Conservation (phyloP, 768 basidiomycete species). For the Kwoniella sp. region DNA sequence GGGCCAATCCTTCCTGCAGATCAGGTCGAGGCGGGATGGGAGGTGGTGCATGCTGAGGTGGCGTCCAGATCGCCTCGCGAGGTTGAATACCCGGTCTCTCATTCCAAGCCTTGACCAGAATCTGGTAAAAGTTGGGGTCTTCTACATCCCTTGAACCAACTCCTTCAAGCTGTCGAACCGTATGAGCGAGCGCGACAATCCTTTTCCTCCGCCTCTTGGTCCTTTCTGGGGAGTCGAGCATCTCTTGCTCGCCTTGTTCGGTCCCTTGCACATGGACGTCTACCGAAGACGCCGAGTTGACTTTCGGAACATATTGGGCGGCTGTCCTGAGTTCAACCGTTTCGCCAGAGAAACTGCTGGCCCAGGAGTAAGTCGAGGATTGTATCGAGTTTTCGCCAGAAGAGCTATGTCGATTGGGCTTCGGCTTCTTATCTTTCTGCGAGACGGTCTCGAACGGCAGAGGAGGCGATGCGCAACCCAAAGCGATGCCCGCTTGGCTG, state of each 20-base stretch:
- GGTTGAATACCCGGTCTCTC: slow-evolving; percentile 25
- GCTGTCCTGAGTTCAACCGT: slow-evolving; percentile 41
- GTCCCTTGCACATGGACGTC: background rate
- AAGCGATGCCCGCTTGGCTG: slow-evolving; percentile 12
- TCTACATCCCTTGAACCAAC: slow-evolving; percentile 40
- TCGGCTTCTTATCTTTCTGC: background rate
- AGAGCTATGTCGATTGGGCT: background rate
- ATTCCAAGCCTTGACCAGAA: slow-evolving; percentile 42
- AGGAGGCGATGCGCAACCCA: slow-evolving; percentile 12
- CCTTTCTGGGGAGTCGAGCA: slow-evolving; percentile 33
- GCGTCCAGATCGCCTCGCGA: slow-evolving; percentile 19
- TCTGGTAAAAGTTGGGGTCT: slow-evolving; percentile 41
- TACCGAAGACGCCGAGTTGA: background rate
- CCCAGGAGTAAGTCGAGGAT: slow-evolving; percentile 48
- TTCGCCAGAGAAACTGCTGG: slow-evolving; percentile 45
- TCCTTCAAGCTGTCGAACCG: slow-evolving; percentile 45
- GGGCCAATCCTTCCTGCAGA: background rate
- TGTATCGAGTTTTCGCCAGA: slow-evolving; percentile 15
- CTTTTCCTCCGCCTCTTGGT: slow-evolving; percentile 31
- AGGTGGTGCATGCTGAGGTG: slow-evolving; percentile 5
- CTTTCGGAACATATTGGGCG: slow-evolving; percentile 38
- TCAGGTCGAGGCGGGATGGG: slow-evolving; percentile 14
- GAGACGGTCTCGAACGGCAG: background rate
- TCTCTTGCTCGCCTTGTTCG: slow-evolving; percentile 7
- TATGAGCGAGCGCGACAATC: slow-evolving; percentile 46